phyloP scores from a whole-genome alignment of 805 yeast species.

The Candida loeiensis region DNA sequence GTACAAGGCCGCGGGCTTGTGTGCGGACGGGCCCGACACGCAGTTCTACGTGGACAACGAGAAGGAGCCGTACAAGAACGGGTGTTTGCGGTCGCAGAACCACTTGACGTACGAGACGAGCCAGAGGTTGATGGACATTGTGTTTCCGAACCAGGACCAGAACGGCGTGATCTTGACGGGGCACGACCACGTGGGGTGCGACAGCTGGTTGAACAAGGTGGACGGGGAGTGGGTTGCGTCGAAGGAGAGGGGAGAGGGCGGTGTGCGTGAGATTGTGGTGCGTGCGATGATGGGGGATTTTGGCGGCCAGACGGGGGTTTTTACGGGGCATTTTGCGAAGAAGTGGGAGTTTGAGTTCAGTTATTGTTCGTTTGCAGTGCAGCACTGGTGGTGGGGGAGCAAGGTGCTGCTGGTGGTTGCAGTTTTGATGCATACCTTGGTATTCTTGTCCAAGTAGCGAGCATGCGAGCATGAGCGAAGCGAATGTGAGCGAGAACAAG shows the following conservation, averaged over 20 bases:
- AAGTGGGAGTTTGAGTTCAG: constrained; percentile 67
- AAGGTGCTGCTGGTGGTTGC: constrained; percentile 44
- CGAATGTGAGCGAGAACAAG: not conserved
- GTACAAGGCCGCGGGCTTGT: constrained; percentile 75
- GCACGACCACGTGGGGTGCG: constrained; percentile 96
- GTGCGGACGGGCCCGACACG: constrained; percentile 79
- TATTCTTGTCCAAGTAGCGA: constrained; percentile 2
- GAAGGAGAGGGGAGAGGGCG: constrained; percentile 29
- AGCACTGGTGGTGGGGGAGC: constrained; percentile 95
- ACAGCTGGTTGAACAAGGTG: constrained; percentile 52
- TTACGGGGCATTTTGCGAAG: constrained; percentile 66
- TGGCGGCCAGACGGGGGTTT: constrained; percentile 81
- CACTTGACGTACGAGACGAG: constrained; percentile 69
- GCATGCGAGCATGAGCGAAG: not conserved
- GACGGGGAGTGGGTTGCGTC: constrained; percentile 59
- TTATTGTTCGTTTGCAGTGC: constrained; percentile 78
- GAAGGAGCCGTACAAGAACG: constrained; percentile 63
- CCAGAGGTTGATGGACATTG: constrained; percentile 63
- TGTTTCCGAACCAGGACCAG: constrained; percentile 58
- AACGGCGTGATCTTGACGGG: constrained; percentile 87
- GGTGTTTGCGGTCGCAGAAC: constrained; percentile 77
- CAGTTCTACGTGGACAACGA: constrained; percentile 47
- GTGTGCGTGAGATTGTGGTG: constrained; percentile 75
- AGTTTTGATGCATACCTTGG: constrained; percentile 19
- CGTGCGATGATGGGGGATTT: constrained; percentile 96